These are phyloP conservation scores for Escovopsis sp. DNA, from an alignment of 2,329 filamentous ascomycete genomes.

Conservation along the genomic window DNA sequence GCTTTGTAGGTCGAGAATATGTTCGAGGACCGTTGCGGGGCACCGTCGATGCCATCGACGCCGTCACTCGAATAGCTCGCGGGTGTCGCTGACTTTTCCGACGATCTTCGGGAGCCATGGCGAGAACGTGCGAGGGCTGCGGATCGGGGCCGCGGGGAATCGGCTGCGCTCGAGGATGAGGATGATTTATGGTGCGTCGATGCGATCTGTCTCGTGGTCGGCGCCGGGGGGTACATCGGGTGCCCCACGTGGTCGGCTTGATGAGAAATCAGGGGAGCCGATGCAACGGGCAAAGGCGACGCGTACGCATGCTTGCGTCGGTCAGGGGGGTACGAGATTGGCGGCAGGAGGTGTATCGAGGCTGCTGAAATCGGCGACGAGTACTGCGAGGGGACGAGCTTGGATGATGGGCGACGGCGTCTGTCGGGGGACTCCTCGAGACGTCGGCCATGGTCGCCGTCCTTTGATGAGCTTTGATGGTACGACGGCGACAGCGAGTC, in stretches of 20 bases:
- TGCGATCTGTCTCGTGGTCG: slow-evolving; percentile 4
- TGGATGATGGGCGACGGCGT: slow-evolving; percentile 5
- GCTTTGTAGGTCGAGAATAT: slow-evolving; percentile 14
- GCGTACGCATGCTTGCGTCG: neutral
- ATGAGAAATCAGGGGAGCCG: neutral
- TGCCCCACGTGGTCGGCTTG: neutral
- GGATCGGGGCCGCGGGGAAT: slow-evolving; percentile 3
- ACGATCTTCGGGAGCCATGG: neutral
- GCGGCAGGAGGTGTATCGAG: neutral
- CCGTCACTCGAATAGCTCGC: slow-evolving; percentile 1
- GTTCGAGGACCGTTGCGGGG: slow-evolving; percentile 9
- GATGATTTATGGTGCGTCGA: slow-evolving; percentile 8
- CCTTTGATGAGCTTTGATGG: slow-evolving; percentile 1
- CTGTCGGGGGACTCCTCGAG: slow-evolving; percentile 1
- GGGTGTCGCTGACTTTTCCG: neutral
- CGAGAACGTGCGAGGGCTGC: slow-evolving; percentile 1
- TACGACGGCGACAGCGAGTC: slow-evolving; percentile 4
- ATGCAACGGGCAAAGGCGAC: neutral
- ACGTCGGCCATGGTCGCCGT: neutral
- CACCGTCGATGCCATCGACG: slow-evolving; percentile 2
- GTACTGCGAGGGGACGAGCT: neutral
- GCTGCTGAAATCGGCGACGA: neutral
- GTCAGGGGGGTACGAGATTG: neutral
- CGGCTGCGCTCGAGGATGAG: slow-evolving; percentile 1
- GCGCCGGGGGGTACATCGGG: neutral